Percentiles rank a stretch among this genome's conserved stretches.
Evolutionary conservation across 2,329 filamentous ascomycete genomes (phyloP).

Genomic region (Alternaria brassicicola): DNA sequence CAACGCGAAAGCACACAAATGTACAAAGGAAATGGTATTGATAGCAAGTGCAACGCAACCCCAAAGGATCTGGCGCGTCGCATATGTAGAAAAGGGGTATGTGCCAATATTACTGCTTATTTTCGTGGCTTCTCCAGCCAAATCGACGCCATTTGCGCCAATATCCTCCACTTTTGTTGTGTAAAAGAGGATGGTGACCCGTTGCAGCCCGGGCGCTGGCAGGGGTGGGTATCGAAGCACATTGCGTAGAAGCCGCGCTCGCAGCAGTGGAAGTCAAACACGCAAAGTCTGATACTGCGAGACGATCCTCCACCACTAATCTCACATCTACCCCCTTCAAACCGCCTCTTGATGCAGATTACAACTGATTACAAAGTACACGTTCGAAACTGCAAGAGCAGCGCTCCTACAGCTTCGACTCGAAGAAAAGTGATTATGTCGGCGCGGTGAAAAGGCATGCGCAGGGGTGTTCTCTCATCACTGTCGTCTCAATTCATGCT

Average conservation of each 20-base stretch:
- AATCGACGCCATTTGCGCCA: slow-evolving; percentile 19
- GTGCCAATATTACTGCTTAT: slow-evolving; percentile 42
- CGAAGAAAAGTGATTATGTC: slow-evolving; percentile 29
- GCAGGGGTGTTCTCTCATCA: slow-evolving; percentile 33
- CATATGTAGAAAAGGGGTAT: slow-evolving; percentile 28
- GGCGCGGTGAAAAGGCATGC: slow-evolving; percentile 31
- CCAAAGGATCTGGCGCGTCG: slow-evolving; percentile 6
- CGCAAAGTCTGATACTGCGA: slow-evolving; percentile 2
- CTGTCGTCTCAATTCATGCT: slow-evolving; percentile 29
- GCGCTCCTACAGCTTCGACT: slow-evolving; percentile 7
- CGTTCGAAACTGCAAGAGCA: slow-evolving; percentile 12
- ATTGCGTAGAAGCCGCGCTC: slow-evolving; percentile 7
- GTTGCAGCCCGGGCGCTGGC: slow-evolving; percentile 2
- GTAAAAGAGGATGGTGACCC: slow-evolving; percentile 8
- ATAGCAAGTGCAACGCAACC: slow-evolving; percentile 20
- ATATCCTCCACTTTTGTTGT: slow-evolving; percentile 14
- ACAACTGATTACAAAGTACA: slow-evolving; percentile 51
- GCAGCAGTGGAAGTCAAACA: not conserved
- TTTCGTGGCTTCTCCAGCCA: slow-evolving; percentile 18
- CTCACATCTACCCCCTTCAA: slow-evolving; percentile 9
- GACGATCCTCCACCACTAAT: not conserved
- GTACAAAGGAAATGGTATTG: slow-evolving; percentile 43
- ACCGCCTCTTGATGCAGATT: slow-evolving; percentile 44
- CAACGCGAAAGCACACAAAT: slow-evolving; percentile 23
- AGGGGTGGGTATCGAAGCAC: slow-evolving; percentile 2